Percentiles rank a stretch among this genome's conserved stretches.
These are phyloP conservation scores for Brassica rapa DNA, from an alignment of 345 rosid species.

Conservation along the genomic window DNA sequence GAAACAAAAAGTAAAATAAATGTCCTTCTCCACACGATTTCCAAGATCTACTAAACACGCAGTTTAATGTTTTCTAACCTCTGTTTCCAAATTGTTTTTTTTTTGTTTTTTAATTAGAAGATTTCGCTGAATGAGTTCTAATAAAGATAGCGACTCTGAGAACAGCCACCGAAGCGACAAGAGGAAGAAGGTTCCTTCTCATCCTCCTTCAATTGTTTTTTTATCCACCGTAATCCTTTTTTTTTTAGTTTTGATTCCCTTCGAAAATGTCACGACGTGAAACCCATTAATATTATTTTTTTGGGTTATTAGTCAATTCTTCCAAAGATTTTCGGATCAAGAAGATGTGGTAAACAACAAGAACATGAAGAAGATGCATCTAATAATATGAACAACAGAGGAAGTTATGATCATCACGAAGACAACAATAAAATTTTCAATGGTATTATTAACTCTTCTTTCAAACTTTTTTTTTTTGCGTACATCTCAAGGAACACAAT, in stretches of 20 bases:
- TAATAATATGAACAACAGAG: slow-evolving; percentile 33
- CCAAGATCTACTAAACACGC: slow-evolving; percentile 35
- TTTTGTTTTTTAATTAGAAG: background rate
- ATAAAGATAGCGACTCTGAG: slow-evolving; percentile 41
- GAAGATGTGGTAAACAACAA: slow-evolving; percentile 43
- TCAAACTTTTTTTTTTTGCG: background rate
- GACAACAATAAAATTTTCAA: slow-evolving; percentile 8
- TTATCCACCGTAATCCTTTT: background rate
- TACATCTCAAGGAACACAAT: slow-evolving; percentile 21
- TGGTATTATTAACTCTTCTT: slow-evolving; percentile 35
- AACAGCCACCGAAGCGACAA: slow-evolving; percentile 52
- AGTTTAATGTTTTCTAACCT: slow-evolving; percentile 10
- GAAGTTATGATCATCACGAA: slow-evolving; percentile 20
- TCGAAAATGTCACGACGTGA: slow-evolving; percentile 30
- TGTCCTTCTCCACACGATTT: slow-evolving; percentile 18
- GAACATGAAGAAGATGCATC: slow-evolving; percentile 40
- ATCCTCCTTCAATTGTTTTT: background rate
- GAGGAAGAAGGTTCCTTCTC: slow-evolving; percentile 66
- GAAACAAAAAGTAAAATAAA: slow-evolving; percentile 15
- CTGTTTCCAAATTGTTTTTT: slow-evolving; percentile 7
- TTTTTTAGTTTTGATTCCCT: background rate
- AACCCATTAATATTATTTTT: slow-evolving; percentile 28
- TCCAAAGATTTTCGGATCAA: slow-evolving; percentile 74
- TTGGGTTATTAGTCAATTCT: slow-evolving; percentile 48
- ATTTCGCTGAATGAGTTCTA: slow-evolving; percentile 40